These are phyloP conservation scores for Choiromyces venosus DNA, from an alignment of 495 filamentous ascomycete genomes.

Conservation along the genomic window DNA sequence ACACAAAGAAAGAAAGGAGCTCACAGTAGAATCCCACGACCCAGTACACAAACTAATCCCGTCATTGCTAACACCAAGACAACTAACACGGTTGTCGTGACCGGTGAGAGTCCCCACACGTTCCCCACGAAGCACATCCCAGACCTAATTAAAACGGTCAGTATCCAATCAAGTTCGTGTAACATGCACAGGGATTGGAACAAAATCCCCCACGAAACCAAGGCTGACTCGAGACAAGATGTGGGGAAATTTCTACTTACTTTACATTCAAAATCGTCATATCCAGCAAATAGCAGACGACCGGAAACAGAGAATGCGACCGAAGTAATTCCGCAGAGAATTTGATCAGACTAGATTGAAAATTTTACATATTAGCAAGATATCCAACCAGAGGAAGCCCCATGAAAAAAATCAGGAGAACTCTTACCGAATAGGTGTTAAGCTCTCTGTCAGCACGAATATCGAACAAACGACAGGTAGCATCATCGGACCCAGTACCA, in stretches of 20 bases:
- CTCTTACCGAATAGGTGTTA: conserved; percentile 86
- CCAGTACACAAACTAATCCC: conserved; percentile 98
- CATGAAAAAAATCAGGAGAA: conserved; percentile 7
- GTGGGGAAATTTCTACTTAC: conserved; percentile 50
- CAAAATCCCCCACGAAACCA: neutral
- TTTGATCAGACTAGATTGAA: conserved; percentile 74
- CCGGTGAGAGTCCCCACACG: conserved; percentile 93
- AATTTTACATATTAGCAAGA: neutral
- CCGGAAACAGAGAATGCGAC: conserved; percentile 97
- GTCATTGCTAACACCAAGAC: conserved; percentile 95
- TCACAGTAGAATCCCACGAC: conserved; percentile 97
- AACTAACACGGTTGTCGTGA: conserved; percentile 98
- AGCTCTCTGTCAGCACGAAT: conserved; percentile 94
- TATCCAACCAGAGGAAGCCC: conserved; percentile 14
- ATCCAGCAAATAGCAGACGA: conserved; percentile 90
- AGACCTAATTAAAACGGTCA: conserved; percentile 59
- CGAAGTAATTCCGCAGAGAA: conserved; percentile 95
- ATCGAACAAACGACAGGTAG: conserved; percentile 94
- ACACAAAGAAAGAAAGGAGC: conserved; percentile 42
- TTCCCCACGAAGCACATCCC: conserved; percentile 94
- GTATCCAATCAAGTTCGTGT: conserved; percentile 27
- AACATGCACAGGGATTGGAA: neutral
- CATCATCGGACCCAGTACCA: conserved; percentile 96
- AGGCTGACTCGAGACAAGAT: neutral
- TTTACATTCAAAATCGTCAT: conserved; percentile 99